Base-by-base conservation (phyloP, 257 asterid species). In the Nicotiana otophora region DNA sequence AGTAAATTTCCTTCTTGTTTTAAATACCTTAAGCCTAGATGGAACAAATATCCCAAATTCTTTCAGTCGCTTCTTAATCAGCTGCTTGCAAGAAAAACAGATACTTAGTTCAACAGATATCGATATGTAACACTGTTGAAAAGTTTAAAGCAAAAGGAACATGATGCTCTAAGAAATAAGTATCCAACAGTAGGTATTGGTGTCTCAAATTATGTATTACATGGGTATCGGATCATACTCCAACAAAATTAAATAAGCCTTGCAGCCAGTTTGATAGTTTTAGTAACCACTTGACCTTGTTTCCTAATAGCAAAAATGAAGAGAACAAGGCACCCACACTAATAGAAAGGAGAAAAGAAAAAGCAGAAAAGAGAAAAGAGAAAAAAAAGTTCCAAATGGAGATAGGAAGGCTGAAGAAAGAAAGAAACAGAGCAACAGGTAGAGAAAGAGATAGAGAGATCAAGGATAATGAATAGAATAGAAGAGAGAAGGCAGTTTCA, bases 11-110 rank as follows among this genome's bases (percentile, higher is more conserved):
- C 87, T 93, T 81, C 89, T 86, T 62, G 95, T 93, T 86, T 90
- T 94, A 83, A 96, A 96, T 89, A 90, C 86, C 87, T 93, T 94
- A 81, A 94, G 97, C 88, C 98, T 92, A 83, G 98, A 96, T 58
- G 98, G 97, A 86, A 96, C 90, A 84, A 94, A 94, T 78, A 96
- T 90, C 86, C 98, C 98, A 86, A 89, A 96, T 91, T 96, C 99
- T 90, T 96, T 96, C 83, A 96, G 85, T 15, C 98, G 93, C 91
- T 92, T 96, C 85, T 94, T 94, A 68, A 96, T 94, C 85, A 96
- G 98, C 99, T 96, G 97, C 74, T 77, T 64, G 82, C 81, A 81
- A 76, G 81, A 69, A 80, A 72, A 87, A 77, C 78, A 57, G 46
- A 81, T 46, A 28, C 26, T 34, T 17, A 51, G 42, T 26, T 75